These are phyloP conservation scores for Daldinia eschscholtzii DNA, from an alignment of 2,329 filamentous ascomycete genomes.

Conservation along the genomic window DNA sequence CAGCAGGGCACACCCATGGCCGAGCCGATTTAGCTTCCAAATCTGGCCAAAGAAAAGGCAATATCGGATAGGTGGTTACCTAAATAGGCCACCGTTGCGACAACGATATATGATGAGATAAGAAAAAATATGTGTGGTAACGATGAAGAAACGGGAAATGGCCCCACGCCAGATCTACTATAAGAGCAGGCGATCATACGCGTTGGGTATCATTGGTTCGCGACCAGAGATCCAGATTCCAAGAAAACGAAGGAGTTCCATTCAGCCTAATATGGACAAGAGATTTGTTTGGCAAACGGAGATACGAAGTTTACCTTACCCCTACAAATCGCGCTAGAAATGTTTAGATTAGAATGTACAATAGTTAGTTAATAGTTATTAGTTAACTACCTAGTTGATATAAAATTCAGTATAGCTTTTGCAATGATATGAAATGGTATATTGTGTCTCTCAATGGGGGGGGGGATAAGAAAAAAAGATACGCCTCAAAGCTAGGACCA, in stretches of 20 bases:
- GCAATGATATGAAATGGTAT: slow-evolving; percentile 9
- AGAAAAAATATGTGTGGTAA: slow-evolving; percentile 22
- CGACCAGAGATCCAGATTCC: slow-evolving; percentile 38
- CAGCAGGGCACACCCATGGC: slow-evolving; percentile 20
- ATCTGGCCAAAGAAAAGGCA: slow-evolving; percentile 33
- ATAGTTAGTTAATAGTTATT: not conserved
- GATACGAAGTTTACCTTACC: slow-evolving; percentile 14
- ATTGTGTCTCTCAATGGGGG: not conserved
- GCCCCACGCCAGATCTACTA: slow-evolving; percentile 42
- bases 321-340: slow-evolving; percentile 14
- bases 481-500: not conserved
- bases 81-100: slow-evolving; percentile 33
- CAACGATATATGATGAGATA: slow-evolving; percentile 30
- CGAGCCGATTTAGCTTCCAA: slow-evolving; percentile 38
- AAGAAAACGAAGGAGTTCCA: slow-evolving; percentile 14
- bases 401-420: not conserved
- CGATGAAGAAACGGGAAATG: slow-evolving; percentile 32
- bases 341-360: slow-evolving; percentile 1
- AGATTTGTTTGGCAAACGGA: slow-evolving; percentile 20
- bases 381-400: too few relatives aligned
- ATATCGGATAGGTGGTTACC: slow-evolving; percentile 34
- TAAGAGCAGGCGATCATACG: slow-evolving; percentile 42
- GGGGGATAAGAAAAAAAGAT: not conserved
- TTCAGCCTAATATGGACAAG: slow-evolving; percentile 39
- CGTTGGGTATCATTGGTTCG: slow-evolving; percentile 39